These are phyloP conservation scores for Talaromyces sp. DNA, from an alignment of 2,329 filamentous ascomycete genomes.

Conservation along the genomic window DNA sequence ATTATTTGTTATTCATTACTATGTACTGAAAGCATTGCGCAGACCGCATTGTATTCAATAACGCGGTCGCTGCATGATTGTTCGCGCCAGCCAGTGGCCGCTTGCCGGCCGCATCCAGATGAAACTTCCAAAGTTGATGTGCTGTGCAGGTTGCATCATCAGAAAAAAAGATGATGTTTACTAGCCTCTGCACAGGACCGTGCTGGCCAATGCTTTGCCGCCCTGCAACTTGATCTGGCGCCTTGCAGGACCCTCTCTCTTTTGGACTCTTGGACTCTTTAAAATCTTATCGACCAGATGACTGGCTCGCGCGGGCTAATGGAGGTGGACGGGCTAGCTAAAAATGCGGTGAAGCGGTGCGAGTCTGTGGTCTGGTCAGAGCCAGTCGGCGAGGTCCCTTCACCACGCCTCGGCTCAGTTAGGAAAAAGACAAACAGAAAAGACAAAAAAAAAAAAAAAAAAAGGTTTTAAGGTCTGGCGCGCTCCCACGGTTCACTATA, in stretches of 20 bases:
- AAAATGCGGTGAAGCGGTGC: neutral
- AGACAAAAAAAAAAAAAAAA: neutral
- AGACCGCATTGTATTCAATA: neutral
- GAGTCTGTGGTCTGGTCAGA: neutral
- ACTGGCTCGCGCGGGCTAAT: neutral
- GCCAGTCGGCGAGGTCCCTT: neutral
- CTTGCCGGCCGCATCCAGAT: neutral
- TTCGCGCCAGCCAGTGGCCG: neutral
- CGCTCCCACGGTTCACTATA: neutral
- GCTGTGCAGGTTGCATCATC: neutral
- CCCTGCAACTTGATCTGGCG: neutral
- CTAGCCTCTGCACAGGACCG: too few relatives aligned
- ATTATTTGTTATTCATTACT: too few relatives aligned
- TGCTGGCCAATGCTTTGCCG: neutral
- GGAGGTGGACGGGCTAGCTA: neutral
- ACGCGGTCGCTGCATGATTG: neutral
- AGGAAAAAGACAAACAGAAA: constrained; percentile 9
- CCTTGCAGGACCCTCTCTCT: neutral
- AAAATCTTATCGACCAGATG: neutral
- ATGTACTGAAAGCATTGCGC: neutral
- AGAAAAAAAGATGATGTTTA: too few relatives aligned
- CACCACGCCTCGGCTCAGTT: neutral
- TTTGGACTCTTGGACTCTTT: neutral
- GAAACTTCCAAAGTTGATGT: neutral
- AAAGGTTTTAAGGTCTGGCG: neutral